A percentile compares a stretch with the other conserved stretches of the same genome.
phyloP scores from a whole-genome alignment of 371 early-diverging fungal genomes.

The Apophysomyces variabilis region DNA sequence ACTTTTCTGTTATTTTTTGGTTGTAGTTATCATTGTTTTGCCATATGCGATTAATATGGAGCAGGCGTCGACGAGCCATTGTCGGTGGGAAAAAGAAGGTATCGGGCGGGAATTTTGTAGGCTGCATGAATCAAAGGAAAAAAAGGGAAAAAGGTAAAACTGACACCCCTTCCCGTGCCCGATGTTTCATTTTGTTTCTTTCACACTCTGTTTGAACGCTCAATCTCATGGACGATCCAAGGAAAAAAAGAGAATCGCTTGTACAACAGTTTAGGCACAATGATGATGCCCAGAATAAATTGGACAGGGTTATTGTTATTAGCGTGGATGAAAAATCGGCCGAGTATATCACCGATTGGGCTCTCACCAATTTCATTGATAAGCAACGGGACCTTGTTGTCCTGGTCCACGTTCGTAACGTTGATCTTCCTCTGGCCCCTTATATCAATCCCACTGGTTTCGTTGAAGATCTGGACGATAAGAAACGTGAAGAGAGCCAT shows the following conservation, averaged over 20 bases:
- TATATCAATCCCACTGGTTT: conserved; percentile 43
- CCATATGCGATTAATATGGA: neutral
- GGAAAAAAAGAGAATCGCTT: conserved; percentile 14
- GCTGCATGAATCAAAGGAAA: conserved; percentile 3
- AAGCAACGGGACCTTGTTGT: conserved; percentile 48
- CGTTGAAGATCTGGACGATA: conserved; percentile 41
- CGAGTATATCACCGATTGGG: conserved; percentile 49
- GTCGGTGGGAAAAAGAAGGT: neutral
- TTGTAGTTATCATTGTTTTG: neutral
- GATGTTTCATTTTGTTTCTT: neutral
- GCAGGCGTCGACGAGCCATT: neutral
- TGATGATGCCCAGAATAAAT: conserved; percentile 5
- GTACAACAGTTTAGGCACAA: conserved; percentile 17
- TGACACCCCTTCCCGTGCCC: conserved; percentile 10
- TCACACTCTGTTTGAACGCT: neutral
- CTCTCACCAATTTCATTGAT: conserved; percentile 48
- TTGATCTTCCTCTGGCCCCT: conserved; percentile 46
- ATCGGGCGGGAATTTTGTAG: neutral
- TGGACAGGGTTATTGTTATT: conserved; percentile 41
- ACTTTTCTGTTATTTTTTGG: neutral
- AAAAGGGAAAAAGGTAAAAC: conserved; percentile 20
- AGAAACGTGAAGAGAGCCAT: conserved; percentile 48
- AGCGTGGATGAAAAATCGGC: conserved; percentile 46
- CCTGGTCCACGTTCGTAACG: conserved; percentile 41
- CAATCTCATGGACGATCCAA: neutral